Base-by-base conservation (phyloP, 164 flowering plant species). In the Stephania cephalantha region DNA sequence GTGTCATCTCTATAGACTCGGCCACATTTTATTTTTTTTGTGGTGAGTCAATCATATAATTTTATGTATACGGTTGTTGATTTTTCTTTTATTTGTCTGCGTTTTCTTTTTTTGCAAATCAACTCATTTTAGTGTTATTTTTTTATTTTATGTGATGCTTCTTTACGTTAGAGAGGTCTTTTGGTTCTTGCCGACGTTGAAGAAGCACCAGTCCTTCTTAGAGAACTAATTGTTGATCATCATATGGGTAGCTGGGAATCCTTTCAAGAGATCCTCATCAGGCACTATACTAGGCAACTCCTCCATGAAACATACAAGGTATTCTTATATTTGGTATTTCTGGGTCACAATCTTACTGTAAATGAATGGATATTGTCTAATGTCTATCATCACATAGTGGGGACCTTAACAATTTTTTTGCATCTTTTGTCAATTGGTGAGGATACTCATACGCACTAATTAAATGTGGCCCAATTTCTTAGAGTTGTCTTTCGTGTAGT, bases 271-370 rank as follows among this genome's bases (percentile, higher is more conserved):
- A 90, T 93, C 72, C 83, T 93, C 73, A 63, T 89, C 69, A 87
- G 91, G 74, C 98, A 95, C 81, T 95, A 91, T 76, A 87, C 85
- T 46, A 81, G 91, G 70, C 96, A 93, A 78, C 83, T 91, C 77
- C 85, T 90, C 67, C 99, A 93, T 85, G 99, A 95, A 84, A 90
- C 88, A 80, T 95, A 93, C 86, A 95, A 95, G 97, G 98, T 95
- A 85, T 73, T 30, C 48, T 71, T 66, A 52, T 18, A 9, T 55
- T 55, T 17, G 2, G 69, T 45, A 74, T 69, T 12, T 22, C 72
- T n/a, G 35, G 13, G 53, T 18, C 35, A 52, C 44, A 52, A 15
- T n/a, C 8, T 71, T 50, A 25, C 3, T 3, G 15, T 11, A 25
- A 46, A 30, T 70, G 72, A 29, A 46, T 4, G 22, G 31, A 50